Conservation (phyloP, 306 rosid species). For the Ziziphus jujuba region DNA sequence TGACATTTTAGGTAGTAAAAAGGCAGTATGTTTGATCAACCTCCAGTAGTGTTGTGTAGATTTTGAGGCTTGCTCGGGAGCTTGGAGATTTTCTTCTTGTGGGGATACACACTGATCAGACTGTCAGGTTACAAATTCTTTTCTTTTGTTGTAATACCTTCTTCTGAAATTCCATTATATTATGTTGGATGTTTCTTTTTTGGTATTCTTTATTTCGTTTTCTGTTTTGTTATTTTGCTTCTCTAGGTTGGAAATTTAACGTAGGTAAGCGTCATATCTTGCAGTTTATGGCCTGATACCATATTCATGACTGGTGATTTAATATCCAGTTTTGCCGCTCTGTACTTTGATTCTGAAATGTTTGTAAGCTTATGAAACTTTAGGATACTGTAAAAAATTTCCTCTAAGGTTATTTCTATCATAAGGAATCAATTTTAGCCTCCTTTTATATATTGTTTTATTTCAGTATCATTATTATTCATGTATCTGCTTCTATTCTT, state of each 20-base stretch:
- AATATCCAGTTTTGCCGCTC: neutral
- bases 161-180: neutral
- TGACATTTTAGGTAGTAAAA: neutral
- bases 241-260: neutral
- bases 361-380: neutral
- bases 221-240: neutral
- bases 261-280: too few relatives aligned
- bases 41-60: constrained; percentile 42
- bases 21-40: neutral
- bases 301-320: neutral
- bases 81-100: constrained; percentile 97
- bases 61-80: constrained; percentile 80
- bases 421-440: too few relatives aligned
- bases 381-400: too few relatives aligned
- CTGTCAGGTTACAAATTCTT: constrained; percentile 62
- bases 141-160: neutral
- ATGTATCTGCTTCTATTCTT: neutral
- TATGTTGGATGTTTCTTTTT: neutral
- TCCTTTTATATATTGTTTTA: neutral
- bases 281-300: too few relatives aligned
- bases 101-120: constrained; percentile 93
- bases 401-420: too few relatives aligned
- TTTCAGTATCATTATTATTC: neutral
- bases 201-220: neutral
- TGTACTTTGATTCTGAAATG: neutral